Percentiles rank a stretch among this genome's conserved stretches.
Conservation (phyloP, 306 rosid genomes). For the Vigna reflexopilosa region DNA sequence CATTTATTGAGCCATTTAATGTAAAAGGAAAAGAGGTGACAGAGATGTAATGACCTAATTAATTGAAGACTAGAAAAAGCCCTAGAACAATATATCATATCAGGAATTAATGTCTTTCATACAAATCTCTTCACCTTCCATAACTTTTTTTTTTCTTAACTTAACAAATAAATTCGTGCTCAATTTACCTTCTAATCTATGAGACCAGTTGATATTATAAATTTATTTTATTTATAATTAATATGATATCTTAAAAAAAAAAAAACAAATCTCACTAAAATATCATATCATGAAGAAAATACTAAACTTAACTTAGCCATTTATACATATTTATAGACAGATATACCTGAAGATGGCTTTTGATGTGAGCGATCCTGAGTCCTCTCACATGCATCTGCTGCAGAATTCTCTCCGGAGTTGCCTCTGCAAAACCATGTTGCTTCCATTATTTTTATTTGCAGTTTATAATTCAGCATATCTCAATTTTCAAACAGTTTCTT, state of each 20-base stretch:
- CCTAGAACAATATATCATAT: background rate
- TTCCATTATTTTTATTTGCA: background rate
- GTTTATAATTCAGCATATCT: background rate
- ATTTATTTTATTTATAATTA: no score
- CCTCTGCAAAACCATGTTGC: conserved; percentile 54
- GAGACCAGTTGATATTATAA: no score
- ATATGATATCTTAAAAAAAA: no score
- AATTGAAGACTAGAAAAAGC: background rate
- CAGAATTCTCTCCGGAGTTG: conserved; percentile 69
- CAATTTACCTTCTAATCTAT: no score
- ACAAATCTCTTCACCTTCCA: background rate
- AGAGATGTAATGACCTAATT: background rate
- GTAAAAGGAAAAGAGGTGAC: background rate
- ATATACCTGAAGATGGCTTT: conserved; percentile 77
- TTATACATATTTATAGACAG: no score
- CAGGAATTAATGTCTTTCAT: background rate
- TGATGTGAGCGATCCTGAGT: conserved; percentile 64
- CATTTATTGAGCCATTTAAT: background rate
- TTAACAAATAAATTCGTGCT: no score
- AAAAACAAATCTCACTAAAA: no score
- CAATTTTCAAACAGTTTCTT: background rate
- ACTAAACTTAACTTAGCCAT: no score
- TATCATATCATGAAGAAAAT: no score
- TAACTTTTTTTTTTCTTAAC: no score
- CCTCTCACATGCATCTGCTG: conserved; percentile 68